Percentiles rank a stretch among this genome's conserved stretches.
phyloP scores from a whole-genome alignment of 768 basidiomycete genomes.

The Boletus sp. region DNA sequence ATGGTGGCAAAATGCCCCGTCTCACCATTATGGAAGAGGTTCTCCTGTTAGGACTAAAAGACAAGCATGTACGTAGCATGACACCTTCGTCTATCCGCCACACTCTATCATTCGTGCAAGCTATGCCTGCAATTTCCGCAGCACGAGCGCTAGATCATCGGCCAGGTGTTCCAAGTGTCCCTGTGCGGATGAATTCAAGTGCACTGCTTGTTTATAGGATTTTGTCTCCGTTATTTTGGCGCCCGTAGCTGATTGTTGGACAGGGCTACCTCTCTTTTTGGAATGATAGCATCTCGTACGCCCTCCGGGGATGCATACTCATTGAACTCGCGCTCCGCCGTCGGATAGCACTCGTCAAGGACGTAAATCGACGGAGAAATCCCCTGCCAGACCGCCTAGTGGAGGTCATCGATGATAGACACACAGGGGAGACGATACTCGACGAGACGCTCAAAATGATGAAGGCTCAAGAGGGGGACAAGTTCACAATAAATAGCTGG shows the following conservation, averaged over 20 bases:
- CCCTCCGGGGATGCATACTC: slow-evolving; percentile 95
- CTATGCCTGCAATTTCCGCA: slow-evolving; percentile 16
- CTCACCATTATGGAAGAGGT: slow-evolving; percentile 98
- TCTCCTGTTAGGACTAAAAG: slow-evolving; percentile 88
- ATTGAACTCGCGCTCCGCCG: slow-evolving; percentile 95
- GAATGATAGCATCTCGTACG: slow-evolving; percentile 99
- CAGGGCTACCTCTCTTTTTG: slow-evolving; percentile 96
- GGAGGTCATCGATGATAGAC: slow-evolving; percentile 88
- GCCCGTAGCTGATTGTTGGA: slow-evolving; percentile 11
- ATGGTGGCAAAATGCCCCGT: slow-evolving; percentile 73
- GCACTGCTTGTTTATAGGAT: slow-evolving; percentile 23
- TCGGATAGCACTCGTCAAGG: slow-evolving; percentile 87
- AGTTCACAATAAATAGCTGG: slow-evolving; percentile 82
- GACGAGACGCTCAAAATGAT: slow-evolving; percentile 98
- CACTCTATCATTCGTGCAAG: slow-evolving; percentile 8
- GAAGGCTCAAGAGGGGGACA: slow-evolving; percentile 61
- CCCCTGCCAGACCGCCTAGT: slow-evolving; percentile 81
- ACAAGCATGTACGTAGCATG: slow-evolving; percentile 74
- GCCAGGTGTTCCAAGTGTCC: not conserved
- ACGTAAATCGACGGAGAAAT: slow-evolving; percentile 69
- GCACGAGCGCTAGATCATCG: slow-evolving; percentile 9
- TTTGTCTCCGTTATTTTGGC: not conserved
- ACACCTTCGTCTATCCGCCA: not conserved
- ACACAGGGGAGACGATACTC: slow-evolving; percentile 94
- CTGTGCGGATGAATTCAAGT: slow-evolving; percentile 3